Conservation (phyloP, 1,139 yeast genomes). For the Kodamaea arcana region DNA sequence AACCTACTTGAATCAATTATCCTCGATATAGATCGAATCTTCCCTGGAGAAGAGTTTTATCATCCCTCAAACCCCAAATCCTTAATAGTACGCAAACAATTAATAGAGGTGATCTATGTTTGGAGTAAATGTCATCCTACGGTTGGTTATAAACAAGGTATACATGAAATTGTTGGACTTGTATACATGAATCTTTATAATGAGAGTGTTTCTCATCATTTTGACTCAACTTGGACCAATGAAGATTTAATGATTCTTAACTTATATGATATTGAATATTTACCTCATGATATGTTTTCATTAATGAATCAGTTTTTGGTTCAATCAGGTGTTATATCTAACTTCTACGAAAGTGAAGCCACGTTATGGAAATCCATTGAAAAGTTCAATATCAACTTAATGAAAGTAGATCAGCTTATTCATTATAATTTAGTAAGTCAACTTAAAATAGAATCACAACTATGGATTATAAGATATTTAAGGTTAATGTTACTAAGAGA, state of each 20-base stretch:
- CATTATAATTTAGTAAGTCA: conserved; percentile 43
- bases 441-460: conserved; percentile 52
- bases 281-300: conserved; percentile 45
- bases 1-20: conserved; percentile 46
- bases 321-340: conserved; percentile 33
- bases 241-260: conserved; percentile 35
- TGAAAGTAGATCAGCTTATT: conserved; percentile 46
- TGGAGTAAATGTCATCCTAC: conserved; percentile 51
- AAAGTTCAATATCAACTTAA: conserved; percentile 42
- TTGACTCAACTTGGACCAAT: conserved; percentile 27
- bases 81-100: conserved; percentile 31
- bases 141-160: conserved; percentile 65
- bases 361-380: conserved; percentile 43
- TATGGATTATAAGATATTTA: conserved; percentile 67
- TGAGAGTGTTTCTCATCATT: conserved; percentile 37
- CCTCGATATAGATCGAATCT: conserved; percentile 58
- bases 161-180: conserved; percentile 64
- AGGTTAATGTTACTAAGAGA: conserved; percentile 58
- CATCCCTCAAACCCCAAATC: conserved; percentile 20
- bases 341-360: conserved; percentile 41
- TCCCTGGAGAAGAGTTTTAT: conserved; percentile 57
- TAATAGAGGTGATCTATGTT: conserved; percentile 50
- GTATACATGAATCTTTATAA: conserved; percentile 46
- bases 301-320: conserved; percentile 42
- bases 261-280: conserved; percentile 35